Evolutionary conservation across 805 yeast genomes (phyloP), one percentile per base, ranked within the genome.

Genomic region (Hagleromyces aurorensis): DNA sequence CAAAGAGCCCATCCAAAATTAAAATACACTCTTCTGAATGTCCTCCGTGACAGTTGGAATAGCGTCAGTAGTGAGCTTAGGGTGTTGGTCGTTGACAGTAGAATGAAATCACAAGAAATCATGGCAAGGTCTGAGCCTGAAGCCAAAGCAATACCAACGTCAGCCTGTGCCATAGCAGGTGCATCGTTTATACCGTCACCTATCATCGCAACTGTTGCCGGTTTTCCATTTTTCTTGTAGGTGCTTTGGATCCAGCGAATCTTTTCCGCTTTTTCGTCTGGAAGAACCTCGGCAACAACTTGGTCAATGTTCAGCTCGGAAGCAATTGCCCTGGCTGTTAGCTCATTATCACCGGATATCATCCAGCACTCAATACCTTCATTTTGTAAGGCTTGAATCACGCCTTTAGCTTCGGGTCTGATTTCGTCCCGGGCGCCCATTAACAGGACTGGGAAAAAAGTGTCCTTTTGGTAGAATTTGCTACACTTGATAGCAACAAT

Each of bases 101-200:
- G 58, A 12, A 81, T 78, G 44, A 81, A 80, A 50, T 81, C 84
- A 34, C 83, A 77, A 3, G 86, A 73, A 2, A 79, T 72, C 30
- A 80, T 62, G 0, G 91, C 87, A 27, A 81, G 59, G 41, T 82
- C 91, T 1, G 86, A 74, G 0, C 89, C 89, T 0, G 78, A 67
- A 0, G 86, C 80, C 37, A 81, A 61, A 0, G 91, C 86, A 25
- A 81, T 66, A 3, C 91, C 91, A 13, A 82, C 75, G 55, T 79
- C 84, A 1, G 91, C 84, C 1, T 70, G 61, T 3, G 85, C 70
- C 29, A 82, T 58, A 0, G 91, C 84, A 1, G 89, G 89, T 0
- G 91, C 85, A 53, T 82, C 91, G 50, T 81, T 82, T 19, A 81
- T 74, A 13, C 91, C 91, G 45, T 81, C 91, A 7, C 91, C 91